phyloP scores from a whole-genome alignment of 345 rosid species.

The Murraya paniculata region DNA sequence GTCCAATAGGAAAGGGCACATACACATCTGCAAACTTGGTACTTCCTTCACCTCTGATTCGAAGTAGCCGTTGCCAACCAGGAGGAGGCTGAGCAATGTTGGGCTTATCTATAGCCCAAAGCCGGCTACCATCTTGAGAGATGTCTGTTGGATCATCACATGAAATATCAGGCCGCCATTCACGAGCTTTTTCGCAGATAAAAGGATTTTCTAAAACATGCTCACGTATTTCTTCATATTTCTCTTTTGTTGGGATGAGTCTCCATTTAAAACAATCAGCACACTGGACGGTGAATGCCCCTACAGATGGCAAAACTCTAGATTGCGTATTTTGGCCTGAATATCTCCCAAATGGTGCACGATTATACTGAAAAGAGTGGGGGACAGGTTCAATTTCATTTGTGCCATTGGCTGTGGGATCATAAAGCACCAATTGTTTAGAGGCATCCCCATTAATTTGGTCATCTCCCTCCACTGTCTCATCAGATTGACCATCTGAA shows the following conservation, averaged over 20 bases:
- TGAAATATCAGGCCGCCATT: slow-evolving; percentile 74
- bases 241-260: slow-evolving; percentile 78
- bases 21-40: slow-evolving; percentile 94
- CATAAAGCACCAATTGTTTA: slow-evolving; percentile 67
- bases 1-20: slow-evolving; percentile 25
- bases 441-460: slow-evolving; percentile 30
- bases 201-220: slow-evolving; percentile 70
- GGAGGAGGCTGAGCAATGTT: slow-evolving; percentile 84
- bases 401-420: slow-evolving; percentile 36
- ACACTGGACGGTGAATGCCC: slow-evolving; percentile 91
- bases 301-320: slow-evolving; percentile 61
- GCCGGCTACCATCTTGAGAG: slow-evolving; percentile 81
- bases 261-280: slow-evolving; percentile 92
- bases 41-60: slow-evolving; percentile 84
- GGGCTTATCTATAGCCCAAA: slow-evolving; percentile 97
- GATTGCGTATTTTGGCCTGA: slow-evolving; percentile 26
- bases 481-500: slow-evolving; percentile 33
- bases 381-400: slow-evolving; percentile 30
- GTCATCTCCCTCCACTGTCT: slow-evolving; percentile 23
- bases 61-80: slow-evolving; percentile 82
- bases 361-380: slow-evolving; percentile 26
- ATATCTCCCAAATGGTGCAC: slow-evolving; percentile 19
- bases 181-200: slow-evolving; percentile 58
- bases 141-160: slow-evolving; percentile 84
- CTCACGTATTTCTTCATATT: slow-evolving; percentile 93